Percentiles rank a stretch among this genome's conserved stretches.
Conservation (phyloP, 345 rosid genomes). For the Psidium guajava region DNA sequence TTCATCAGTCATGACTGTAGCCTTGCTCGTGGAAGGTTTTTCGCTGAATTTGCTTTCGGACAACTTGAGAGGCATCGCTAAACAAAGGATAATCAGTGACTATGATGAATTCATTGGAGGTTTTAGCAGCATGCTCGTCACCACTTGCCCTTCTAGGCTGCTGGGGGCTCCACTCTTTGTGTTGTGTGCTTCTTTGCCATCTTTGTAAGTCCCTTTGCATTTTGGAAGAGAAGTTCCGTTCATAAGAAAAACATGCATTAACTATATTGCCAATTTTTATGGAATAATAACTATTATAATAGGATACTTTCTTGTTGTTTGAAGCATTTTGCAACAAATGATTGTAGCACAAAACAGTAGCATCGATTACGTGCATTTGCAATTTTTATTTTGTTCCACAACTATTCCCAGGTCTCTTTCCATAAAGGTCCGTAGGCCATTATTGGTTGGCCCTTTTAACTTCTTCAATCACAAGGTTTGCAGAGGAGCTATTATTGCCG, state of each 20-base stretch:
- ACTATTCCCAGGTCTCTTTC: background rate
- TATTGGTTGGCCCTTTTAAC: background rate
- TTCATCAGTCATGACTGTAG: conserved; percentile 35
- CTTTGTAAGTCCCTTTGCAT: conserved; percentile 40
- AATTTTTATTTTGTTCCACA: background rate
- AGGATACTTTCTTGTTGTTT: background rate
- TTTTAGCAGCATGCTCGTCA: conserved; percentile 19
- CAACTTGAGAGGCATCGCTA: conserved; percentile 29
- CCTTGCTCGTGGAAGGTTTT: conserved; percentile 73
- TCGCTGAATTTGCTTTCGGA: conserved; percentile 51
- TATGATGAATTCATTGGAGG: conserved; percentile 40
- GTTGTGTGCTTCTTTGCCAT: conserved; percentile 61
- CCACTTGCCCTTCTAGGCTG: conserved; percentile 18
- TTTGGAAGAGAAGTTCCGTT: background rate
- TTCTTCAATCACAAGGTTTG: background rate
- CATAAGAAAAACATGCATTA: background rate
- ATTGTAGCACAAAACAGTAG: background rate
- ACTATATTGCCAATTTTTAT: background rate
- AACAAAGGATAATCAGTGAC: conserved; percentile 45
- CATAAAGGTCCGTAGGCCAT: background rate
- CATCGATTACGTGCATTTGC: background rate
- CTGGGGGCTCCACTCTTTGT: conserved; percentile 48
- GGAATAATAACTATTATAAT: background rate
- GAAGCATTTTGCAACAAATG: background rate
- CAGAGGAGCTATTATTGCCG: background rate